Evolutionary conservation across 306 rosid genomes (phyloP), one percentile per base, ranked within the genome.

Genomic region (Lathyrus aphaca): DNA sequence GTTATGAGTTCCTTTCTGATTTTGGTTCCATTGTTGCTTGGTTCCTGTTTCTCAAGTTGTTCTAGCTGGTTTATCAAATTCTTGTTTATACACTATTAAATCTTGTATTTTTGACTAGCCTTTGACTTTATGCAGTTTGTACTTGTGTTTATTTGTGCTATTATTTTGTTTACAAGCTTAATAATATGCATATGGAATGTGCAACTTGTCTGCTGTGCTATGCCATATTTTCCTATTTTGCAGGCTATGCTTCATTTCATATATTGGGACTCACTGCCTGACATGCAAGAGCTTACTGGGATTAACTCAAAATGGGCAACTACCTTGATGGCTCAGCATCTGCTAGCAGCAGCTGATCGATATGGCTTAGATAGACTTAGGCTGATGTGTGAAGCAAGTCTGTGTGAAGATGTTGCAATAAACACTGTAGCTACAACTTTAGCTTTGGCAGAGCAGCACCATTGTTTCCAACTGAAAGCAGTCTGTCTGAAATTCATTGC

Each of bases 391-490:
- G 96, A 91, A 82, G 85, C 88, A 37, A 82, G 43, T 66, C 91
- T 91, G 6, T 86, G 93, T 75, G 80, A 83, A 60, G 88, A 84
- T 72, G 87, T 91, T 16, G 85, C 96, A 9, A 88, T 85, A 78
- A 91, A 91, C 68, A 91, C 89, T 6, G 97, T 88, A 39, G 96
- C 96, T 43, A 88, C 96, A 0, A 91, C 97, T 42, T 75, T 91
- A 64, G 96, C 97, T 11, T 83, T 91, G 84, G 96, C 97, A 32
- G 97, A 91, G 82, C 96, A 91, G 78, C 97, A 91, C 71, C 97
- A 91, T 72, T 91, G 93, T 77, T 85, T 85, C 87, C 96, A 82
- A 71, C 80, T 91, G 77, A 91, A 86, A 85, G 75, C 89, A 49
- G 93, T 88, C 73, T 91, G 97, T 81, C 93, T 91, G 76, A 91